Evolutionary conservation across 345 rosid genomes (phyloP).

Genomic region (Crucihimalaya himalaica): DNA sequence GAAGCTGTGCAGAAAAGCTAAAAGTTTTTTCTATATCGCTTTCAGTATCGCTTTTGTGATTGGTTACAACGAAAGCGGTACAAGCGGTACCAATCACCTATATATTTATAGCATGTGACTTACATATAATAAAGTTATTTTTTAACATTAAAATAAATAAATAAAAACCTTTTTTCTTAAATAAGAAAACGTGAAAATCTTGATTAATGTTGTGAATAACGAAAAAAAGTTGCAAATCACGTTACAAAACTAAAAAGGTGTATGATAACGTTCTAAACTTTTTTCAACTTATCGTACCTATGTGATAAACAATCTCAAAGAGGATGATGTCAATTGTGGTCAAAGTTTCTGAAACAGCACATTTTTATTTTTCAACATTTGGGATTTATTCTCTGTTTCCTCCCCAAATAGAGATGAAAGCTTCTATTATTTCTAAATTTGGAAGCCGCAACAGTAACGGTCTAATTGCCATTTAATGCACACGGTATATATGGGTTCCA

Average conservation of each 20-base stretch:
- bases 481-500: slow-evolving; percentile 9
- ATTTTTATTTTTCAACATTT: not conserved
- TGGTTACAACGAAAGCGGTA: too few species aligned
- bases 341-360: slow-evolving; percentile 26
- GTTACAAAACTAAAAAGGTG: not conserved
- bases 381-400: slow-evolving; percentile 4
- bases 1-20: too few species aligned
- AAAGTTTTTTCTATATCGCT: too few species aligned
- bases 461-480: slow-evolving; percentile 11
- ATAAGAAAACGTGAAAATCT: not conserved
- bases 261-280: not conserved
- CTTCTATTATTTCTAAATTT: slow-evolving; percentile 27
- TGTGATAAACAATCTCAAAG: slow-evolving; percentile 14
- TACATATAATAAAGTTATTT: not conserved
- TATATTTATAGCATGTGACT: not conserved
- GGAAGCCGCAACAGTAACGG: slow-evolving; percentile 4
- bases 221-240: not conserved
- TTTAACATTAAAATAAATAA: not conserved
- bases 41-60: too few species aligned
- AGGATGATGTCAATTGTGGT: not conserved
- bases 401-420: slow-evolving; percentile 9
- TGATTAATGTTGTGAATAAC: not conserved
- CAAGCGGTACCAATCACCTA: too few species aligned
- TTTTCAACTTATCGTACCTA: not conserved
- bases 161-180: not conserved